A percentile compares a stretch with the other conserved stretches of the same genome.
Evolutionary conservation across 257 asterid genomes (phyloP).

Genomic region (Forsythia viridissima): DNA sequence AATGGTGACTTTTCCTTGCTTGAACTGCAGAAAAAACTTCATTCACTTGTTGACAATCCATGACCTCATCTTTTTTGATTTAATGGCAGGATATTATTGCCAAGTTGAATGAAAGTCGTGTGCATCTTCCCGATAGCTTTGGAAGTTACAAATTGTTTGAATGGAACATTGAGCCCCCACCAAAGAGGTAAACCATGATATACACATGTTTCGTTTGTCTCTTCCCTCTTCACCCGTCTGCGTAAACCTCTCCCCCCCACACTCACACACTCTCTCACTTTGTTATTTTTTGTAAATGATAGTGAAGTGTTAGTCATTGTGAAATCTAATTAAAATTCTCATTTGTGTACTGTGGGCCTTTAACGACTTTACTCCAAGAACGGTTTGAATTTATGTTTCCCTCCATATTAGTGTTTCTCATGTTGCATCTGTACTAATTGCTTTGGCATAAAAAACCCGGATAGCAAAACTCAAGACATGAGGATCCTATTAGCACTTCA

Average conservation of each 20-base stretch:
- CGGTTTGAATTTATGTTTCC: not conserved
- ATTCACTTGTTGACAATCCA: slow-evolving; percentile 10
- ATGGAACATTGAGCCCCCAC: slow-evolving; percentile 67
- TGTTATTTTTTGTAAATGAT: not conserved
- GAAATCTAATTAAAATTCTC: too few relatives aligned
- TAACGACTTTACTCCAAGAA: not conserved
- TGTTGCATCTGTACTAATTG: not conserved
- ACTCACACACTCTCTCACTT: too few relatives aligned
- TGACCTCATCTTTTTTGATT: slow-evolving; percentile 14
- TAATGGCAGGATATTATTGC: slow-evolving; percentile 60
- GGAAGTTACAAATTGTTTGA: slow-evolving; percentile 69
- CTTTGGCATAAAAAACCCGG: not conserved
- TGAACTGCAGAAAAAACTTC: slow-evolving; percentile 2
- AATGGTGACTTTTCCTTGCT: slow-evolving; percentile 44
- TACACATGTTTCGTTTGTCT: not conserved
- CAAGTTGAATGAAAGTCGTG: slow-evolving; percentile 47
- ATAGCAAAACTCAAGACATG: not conserved
- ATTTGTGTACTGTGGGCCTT: not conserved
- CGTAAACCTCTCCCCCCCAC: not conserved
- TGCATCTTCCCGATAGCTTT: slow-evolving; percentile 72
- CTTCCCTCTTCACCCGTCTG: not conserved
- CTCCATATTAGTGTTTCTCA: not conserved
- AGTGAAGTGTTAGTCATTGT: not conserved
- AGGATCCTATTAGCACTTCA: not conserved
- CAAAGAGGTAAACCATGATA: slow-evolving; percentile 44